Conservation (phyloP, 495 filamentous ascomycete species). For the Aspergillus avenaceus region DNA sequence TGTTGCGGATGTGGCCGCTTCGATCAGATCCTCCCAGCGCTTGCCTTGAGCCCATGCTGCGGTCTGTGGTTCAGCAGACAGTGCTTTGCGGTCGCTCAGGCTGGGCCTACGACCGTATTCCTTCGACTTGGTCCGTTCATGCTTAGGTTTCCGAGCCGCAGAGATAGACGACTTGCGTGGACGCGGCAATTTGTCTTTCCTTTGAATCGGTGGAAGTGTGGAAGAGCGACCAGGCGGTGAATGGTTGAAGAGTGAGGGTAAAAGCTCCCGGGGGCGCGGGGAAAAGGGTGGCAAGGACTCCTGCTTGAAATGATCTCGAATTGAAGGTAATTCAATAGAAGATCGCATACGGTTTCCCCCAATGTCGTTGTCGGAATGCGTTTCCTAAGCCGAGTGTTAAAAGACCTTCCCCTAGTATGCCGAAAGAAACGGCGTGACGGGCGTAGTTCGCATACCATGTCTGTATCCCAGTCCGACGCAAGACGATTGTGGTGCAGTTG, state of each 20-base stretch:
- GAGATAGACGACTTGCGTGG: slow-evolving; percentile 82
- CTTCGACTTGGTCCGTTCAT: slow-evolving; percentile 73
- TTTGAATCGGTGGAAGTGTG: slow-evolving; percentile 76
- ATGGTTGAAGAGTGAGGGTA: slow-evolving; percentile 74
- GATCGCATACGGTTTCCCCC: slow-evolving; percentile 52
- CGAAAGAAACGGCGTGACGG: neutral
- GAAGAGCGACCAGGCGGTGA: slow-evolving; percentile 85
- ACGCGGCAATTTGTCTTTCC: slow-evolving; percentile 58
- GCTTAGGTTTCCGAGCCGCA: slow-evolving; percentile 64
- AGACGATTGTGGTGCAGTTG: slow-evolving; percentile 81
- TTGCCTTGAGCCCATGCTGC: slow-evolving; percentile 73
- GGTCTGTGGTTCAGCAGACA: slow-evolving; percentile 73
- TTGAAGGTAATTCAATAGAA: slow-evolving; percentile 70
- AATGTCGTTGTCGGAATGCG: slow-evolving; percentile 67
- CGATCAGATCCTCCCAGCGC: slow-evolving; percentile 91
- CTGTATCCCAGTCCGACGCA: slow-evolving; percentile 79
- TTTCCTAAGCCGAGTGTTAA: slow-evolving; percentile 48
- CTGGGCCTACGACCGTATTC: slow-evolving; percentile 63
- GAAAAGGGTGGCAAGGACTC: slow-evolving; percentile 61
- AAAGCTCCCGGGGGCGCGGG: slow-evolving; percentile 61
- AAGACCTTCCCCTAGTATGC: no score
- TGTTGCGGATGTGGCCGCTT: slow-evolving; percentile 84
- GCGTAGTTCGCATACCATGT: slow-evolving; percentile 60
- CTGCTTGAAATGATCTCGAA: slow-evolving; percentile 68
- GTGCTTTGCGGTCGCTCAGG: slow-evolving; percentile 72